Conservation (phyloP, 495 filamentous ascomycete genomes). For the Extremus antarcticus region DNA sequence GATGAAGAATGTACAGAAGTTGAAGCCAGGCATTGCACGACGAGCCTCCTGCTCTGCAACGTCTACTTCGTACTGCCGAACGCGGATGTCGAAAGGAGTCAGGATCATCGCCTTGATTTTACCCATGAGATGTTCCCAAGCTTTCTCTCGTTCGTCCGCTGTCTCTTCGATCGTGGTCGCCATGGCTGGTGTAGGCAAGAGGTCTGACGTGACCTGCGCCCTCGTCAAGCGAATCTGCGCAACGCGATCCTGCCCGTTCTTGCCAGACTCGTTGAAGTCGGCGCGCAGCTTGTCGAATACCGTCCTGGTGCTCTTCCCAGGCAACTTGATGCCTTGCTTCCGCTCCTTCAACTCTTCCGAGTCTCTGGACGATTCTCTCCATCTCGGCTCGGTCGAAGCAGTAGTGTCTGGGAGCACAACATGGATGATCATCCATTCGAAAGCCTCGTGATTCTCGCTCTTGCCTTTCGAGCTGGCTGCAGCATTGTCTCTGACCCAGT, state of each 20-base stretch:
- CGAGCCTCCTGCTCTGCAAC: slow-evolving; percentile 89
- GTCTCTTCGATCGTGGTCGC: slow-evolving; percentile 40
- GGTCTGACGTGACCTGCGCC: slow-evolving; percentile 28
- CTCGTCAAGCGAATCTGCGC: slow-evolving; percentile 69
- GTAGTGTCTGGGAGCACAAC: slow-evolving; percentile 73
- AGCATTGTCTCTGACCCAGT: slow-evolving; percentile 80
- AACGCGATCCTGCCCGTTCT: slow-evolving; percentile 65
- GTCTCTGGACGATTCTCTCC: slow-evolving; percentile 29
- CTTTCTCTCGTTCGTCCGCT: slow-evolving; percentile 56
- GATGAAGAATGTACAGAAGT: slow-evolving; percentile 98
- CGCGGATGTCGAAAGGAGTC: slow-evolving; percentile 78
- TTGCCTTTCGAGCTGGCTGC: slow-evolving; percentile 42
- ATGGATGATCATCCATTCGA: slow-evolving; percentile 92
- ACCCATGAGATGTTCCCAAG: slow-evolving; percentile 70
- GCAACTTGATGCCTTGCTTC: slow-evolving; percentile 53
- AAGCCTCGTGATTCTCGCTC: slow-evolving; percentile 84
- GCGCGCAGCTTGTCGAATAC: slow-evolving; percentile 81
- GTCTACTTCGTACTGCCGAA: slow-evolving; percentile 92
- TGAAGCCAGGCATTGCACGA: slow-evolving; percentile 85
- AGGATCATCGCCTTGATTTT: slow-evolving; percentile 84
- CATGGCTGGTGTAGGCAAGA: slow-evolving; percentile 24
- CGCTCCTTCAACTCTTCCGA: slow-evolving; percentile 34
- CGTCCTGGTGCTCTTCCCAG: slow-evolving; percentile 60
- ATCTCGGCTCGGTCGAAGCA: slow-evolving; percentile 57
- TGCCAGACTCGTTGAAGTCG: slow-evolving; percentile 83